Conservation (phyloP, 768 basidiomycete species). For the Macrolepiota dolichaula region DNA sequence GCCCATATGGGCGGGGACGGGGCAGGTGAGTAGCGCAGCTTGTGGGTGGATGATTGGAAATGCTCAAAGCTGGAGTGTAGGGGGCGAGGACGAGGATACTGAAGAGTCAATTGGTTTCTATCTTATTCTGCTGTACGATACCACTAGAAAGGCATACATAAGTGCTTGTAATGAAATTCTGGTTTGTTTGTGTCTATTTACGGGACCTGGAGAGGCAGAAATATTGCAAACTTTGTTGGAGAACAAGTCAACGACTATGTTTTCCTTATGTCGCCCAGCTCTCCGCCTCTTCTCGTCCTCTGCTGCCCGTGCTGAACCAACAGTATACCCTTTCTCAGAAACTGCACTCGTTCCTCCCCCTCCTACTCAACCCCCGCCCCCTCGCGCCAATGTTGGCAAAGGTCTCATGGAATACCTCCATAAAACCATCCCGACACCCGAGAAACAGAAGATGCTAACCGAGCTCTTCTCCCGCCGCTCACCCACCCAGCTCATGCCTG, state of each 20-base stretch:
- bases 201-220: background rate
- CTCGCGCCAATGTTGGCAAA: conserved; percentile 58
- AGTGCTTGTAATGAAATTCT: background rate
- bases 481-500: conserved; percentile 66
- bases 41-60: background rate
- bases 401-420: conserved; percentile 76
- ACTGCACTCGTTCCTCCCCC: conserved; percentile 52
- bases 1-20: conserved; percentile 62
- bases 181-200: conserved; percentile 3
- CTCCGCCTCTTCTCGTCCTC: conserved; percentile 12
- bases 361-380: conserved; percentile 38
- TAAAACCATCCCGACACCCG: conserved; percentile 59
- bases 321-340: conserved; percentile 71
- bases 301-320: conserved; percentile 9
- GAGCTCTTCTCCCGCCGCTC: conserved; percentile 72
- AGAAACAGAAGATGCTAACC: conserved; percentile 65
- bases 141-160: conserved; percentile 10
- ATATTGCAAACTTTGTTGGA: background rate
- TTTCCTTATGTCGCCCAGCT: background rate
- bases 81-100: conserved; percentile 71
- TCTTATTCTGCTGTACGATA: conserved; percentile 15
- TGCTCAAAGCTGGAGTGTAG: conserved; percentile 18
- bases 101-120: conserved; percentile 15
- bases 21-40: conserved; percentile 56
- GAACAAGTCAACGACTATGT: background rate